Percentiles rank a stretch among this genome's conserved stretches.
These are phyloP conservation scores for Aspergillus taichungensis DNA, from an alignment of 495 filamentous ascomycete species.

Conservation along the genomic window DNA sequence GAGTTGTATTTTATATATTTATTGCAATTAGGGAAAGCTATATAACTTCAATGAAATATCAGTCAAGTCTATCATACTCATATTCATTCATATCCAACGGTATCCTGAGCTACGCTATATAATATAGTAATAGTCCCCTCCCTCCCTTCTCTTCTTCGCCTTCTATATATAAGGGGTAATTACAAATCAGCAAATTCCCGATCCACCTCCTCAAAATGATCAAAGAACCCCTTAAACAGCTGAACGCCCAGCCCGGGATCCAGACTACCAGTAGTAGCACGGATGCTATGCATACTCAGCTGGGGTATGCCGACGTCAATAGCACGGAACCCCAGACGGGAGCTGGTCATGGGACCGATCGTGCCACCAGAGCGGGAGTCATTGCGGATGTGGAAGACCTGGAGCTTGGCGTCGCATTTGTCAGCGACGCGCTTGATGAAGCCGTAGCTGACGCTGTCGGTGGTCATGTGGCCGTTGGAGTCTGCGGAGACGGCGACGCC, in stretches of 20 bases:
- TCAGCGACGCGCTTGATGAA: constrained; percentile 68
- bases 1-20: too few relatives aligned
- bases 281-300: constrained; percentile 88
- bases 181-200: constrained; percentile 59
- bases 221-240: constrained; percentile 84
- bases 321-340: constrained; percentile 70
- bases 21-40: too few relatives aligned
- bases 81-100: too few relatives aligned
- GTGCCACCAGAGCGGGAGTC: constrained; percentile 83
- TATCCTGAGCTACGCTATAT: too few relatives aligned
- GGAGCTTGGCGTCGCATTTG: constrained; percentile 57
- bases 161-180: background rate
- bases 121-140: background rate
- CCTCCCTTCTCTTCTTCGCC: background rate
- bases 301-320: constrained; percentile 90
- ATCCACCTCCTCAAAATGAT: constrained; percentile 82
- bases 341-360: constrained; percentile 85
- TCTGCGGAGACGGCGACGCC: constrained; percentile 81
- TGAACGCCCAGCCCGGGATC: constrained; percentile 87
- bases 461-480: constrained; percentile 87
- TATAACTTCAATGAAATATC: background rate
- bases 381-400: constrained; percentile 93
- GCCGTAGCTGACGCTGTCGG: constrained; percentile 70
- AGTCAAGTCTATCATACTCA: background rate
- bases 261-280: constrained; percentile 76